A percentile compares a stretch with the other conserved stretches of the same genome.
These are phyloP conservation scores for Orbilia oligospora DNA, from an alignment of 2,329 filamentous ascomycete species.

Conservation along the genomic window DNA sequence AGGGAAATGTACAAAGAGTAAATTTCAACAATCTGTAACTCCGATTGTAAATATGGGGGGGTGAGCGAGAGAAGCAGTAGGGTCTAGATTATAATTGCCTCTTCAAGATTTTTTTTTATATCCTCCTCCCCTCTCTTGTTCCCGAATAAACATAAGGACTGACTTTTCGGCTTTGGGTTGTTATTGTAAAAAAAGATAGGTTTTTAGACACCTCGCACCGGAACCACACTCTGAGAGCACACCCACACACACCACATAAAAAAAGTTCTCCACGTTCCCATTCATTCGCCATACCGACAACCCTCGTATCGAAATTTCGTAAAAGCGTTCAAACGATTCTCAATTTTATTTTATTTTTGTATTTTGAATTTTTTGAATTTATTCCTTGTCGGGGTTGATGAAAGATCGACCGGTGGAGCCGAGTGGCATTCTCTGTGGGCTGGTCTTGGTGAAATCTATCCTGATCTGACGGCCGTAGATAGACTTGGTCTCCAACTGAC, in stretches of 20 bases:
- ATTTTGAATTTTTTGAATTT: conserved; percentile 9
- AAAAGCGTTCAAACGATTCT: conserved; percentile 9
- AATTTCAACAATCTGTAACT: conserved; percentile 36
- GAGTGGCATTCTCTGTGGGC: conserved; percentile 28
- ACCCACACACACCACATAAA: conserved; percentile 5
- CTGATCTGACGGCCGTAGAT: conserved; percentile 78
- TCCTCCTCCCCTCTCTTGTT: neutral
- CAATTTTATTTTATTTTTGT: conserved; percentile 31
- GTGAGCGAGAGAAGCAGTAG: conserved; percentile 21
- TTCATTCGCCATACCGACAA: conserved; percentile 9
- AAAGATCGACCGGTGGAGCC: conserved; percentile 40
- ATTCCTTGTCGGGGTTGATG: conserved; percentile 44
- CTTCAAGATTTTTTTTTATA: neutral
- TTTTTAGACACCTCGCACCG: conserved; percentile 1
- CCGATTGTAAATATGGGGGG: conserved; percentile 23
- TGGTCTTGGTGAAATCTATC: conserved; percentile 74
- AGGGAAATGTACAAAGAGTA: conserved; percentile 1
- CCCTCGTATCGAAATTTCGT: conserved; percentile 2
- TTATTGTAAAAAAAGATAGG: conserved; percentile 11
- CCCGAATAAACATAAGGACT: conserved; percentile 8
- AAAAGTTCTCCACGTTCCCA: conserved; percentile 8
- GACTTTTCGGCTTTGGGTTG: conserved; percentile 2
- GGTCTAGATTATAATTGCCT: conserved; percentile 50
- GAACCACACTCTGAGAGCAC: conserved; percentile 3
- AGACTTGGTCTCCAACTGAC: conserved; percentile 72